Evolutionary conservation across 1,139 yeast genomes (phyloP), one percentile per base, ranked within the genome.

Genomic region (Kluyveromyces marxianus): DNA sequence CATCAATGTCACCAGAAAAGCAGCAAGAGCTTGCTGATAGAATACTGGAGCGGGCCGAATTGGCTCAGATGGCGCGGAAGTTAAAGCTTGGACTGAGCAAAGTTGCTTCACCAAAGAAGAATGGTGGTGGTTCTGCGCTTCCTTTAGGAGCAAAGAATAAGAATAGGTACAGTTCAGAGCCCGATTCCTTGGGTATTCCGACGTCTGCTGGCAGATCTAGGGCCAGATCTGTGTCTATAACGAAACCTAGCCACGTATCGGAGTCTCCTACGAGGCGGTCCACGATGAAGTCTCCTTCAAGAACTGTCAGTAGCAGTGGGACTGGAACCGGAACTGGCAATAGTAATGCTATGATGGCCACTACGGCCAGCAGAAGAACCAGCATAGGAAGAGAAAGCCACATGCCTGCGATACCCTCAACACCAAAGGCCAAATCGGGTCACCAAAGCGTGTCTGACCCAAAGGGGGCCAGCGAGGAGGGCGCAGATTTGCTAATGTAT

Each of bases 401-500:
- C 21, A 7, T 28, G 24, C 33, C 34, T 27, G 28, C 25, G 5
- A 21, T 37, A 7, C 52, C 48, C 29, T 38, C 48, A 32, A 49
- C 49, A 35, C 52, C 49, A 7, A 39, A 36, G 25, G 30, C 43
- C 2, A 33, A 34, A 7, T 36, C 39, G 25, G 29, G 7, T 7
- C 39, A 36, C 8, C n/a, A 4, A 14, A 30, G 30, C 30, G 30
- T n/a, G 25, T 14, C 32, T 29, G 41, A 32, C 31, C 7, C 35
- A 14, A 36, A 24, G 5, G 45, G 25, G 5, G 14, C 21, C 26
- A 34, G 50, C 33, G 59, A 60, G 35, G 51, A 58, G 4, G 68
- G 65, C n/a, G 67, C 66, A 4, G 68, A 64, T 50, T 44, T 64
- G 32, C 50, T 64, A 37, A 61, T 64, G 62, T 64, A 63, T 43